phyloP scores from a whole-genome alignment of 169 alveolate species.

The Plasmodium blacklocki region DNA sequence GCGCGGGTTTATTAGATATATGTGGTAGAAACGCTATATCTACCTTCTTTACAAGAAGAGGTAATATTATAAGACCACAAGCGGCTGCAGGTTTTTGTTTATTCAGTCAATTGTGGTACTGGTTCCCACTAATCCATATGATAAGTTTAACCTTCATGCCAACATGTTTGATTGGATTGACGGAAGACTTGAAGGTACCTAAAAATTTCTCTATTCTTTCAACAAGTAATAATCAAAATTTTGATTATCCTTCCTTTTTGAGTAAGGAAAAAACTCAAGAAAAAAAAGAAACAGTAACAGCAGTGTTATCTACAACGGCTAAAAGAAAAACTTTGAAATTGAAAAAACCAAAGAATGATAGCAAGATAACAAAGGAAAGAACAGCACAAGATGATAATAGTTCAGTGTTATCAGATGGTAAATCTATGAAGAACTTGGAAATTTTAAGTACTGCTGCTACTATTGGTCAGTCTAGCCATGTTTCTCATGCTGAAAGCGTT shows the following conservation, averaged over 20 bases:
- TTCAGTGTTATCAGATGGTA: slow-evolving; percentile 83
- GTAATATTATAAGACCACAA: slow-evolving; percentile 92
- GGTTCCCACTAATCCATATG: slow-evolving; percentile 97
- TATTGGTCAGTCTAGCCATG: slow-evolving; percentile 85
- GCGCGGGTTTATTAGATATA: slow-evolving; percentile 94
- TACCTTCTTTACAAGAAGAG: slow-evolving; percentile 81
- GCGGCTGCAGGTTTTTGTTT: slow-evolving; percentile 96
- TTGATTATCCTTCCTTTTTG: slow-evolving; percentile 86
- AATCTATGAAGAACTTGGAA: slow-evolving; percentile 80
- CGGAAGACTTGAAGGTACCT: slow-evolving; percentile 90
- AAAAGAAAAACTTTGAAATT: slow-evolving; percentile 82
- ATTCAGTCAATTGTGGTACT: slow-evolving; percentile 97
- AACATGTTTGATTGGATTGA: slow-evolving; percentile 90
- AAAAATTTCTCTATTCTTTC: slow-evolving; percentile 88
- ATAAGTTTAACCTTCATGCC: slow-evolving; percentile 93
- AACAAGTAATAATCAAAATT: slow-evolving; percentile 85
- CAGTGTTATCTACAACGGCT: slow-evolving; percentile 88
- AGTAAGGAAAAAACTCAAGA: slow-evolving; percentile 83
- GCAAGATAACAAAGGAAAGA: slow-evolving; percentile 51
- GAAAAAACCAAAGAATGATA: slow-evolving; percentile 65
- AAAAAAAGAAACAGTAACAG: slow-evolving; percentile 89
- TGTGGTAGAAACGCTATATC: slow-evolving; percentile 92
- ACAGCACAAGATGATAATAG: slow-evolving; percentile 80
- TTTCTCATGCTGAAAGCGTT: slow-evolving; percentile 79
- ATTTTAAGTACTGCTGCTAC: slow-evolving; percentile 86